Base-by-base conservation (phyloP, 2,329 filamentous ascomycete genomes). In the Cladosporium sp. region DNA sequence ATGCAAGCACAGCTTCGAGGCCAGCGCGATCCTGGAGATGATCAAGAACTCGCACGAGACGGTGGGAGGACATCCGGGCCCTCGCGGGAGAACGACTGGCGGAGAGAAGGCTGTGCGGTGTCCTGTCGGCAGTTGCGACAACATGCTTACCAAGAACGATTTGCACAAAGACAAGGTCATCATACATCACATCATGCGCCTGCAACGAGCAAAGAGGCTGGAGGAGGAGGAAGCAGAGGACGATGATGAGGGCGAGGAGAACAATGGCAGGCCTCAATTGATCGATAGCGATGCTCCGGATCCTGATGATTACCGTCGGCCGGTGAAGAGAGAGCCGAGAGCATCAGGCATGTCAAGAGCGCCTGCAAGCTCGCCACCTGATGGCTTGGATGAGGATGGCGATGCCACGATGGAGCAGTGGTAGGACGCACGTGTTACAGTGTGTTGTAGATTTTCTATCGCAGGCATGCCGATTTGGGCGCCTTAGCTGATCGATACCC, bases 1-100 rank as follows among this genome's bases (percentile, higher is more conserved):
- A 58, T 91, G 87, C 72, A 82, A 80, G 52, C 87, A 91, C 66
- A 83, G 79, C 0, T 91, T 88, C 64, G 85, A 91, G 63, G 84
- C 81, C 66, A 63, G 66, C 1, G 80, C 81, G 0, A 84, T 91
- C 37, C 53, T 80, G 19, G 77, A 81, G 41, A 84, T 74, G 65
- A 75, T 75, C 35, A 51, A 66, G 3, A 49, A 53, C 19, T 60
- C 56, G 2, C 33, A 50, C 8, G 46, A 54, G n/a, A 60, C 51
- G 2, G 48, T 59, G 9, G 62, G 62, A 2, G 56, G 53, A 2
- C 56, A 14, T 13, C 43, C 28, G 14, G 40, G 45, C 13, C 54
- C 38, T n/a, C 31, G 51, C 56, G 58, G 18, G 45, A 43, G n/a
- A 62, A 59, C 54, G 62, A 31, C 37, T 1, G 51, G 52, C 1